Evolutionary conservation across 108 stramenopile species (phyloP).

Genomic region (Stephanodiscus minutulus): DNA sequence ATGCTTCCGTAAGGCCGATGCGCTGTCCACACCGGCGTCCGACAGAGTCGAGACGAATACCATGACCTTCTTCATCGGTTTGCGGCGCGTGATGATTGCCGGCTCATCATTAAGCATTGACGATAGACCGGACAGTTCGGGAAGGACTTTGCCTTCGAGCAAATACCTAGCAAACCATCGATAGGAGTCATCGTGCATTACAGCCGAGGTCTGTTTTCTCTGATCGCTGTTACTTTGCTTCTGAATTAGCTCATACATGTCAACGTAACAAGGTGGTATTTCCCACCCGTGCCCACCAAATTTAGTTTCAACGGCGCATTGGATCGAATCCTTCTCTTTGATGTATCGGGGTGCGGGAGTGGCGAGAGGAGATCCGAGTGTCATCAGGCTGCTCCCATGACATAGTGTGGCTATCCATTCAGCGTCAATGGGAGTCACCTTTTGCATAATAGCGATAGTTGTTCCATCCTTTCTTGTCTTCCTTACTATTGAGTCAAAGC

Average conservation of each 20-base stretch:
- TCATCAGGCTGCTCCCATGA: constrained; percentile 65
- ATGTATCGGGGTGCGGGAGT: constrained; percentile 75
- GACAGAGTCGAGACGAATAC: constrained; percentile 66
- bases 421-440: constrained; percentile 79
- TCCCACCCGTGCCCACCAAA: too few relatives aligned
- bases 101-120: constrained; percentile 74
- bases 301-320: constrained; percentile 78
- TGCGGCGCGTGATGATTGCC: constrained; percentile 66
- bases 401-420: constrained; percentile 75
- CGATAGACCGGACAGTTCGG: constrained; percentile 53
- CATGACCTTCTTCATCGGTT: constrained; percentile 64
- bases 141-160: constrained; percentile 80
- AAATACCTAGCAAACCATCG: constrained; percentile 85
- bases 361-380: constrained; percentile 59
- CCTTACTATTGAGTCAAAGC: constrained; percentile 68
- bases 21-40: constrained; percentile 69
- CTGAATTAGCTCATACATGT: too few relatives aligned
- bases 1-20: constrained; percentile 68
- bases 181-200: constrained; percentile 73
- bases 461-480: constrained; percentile 77
- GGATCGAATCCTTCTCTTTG: constrained; percentile 66
- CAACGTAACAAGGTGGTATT: too few relatives aligned
- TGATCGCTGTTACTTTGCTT: background rate
- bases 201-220: constrained; percentile 45
- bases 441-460: constrained; percentile 72